phyloP scores from a whole-genome alignment of 163 green algal genomes.

The Scenedesmus sp. region DNA sequence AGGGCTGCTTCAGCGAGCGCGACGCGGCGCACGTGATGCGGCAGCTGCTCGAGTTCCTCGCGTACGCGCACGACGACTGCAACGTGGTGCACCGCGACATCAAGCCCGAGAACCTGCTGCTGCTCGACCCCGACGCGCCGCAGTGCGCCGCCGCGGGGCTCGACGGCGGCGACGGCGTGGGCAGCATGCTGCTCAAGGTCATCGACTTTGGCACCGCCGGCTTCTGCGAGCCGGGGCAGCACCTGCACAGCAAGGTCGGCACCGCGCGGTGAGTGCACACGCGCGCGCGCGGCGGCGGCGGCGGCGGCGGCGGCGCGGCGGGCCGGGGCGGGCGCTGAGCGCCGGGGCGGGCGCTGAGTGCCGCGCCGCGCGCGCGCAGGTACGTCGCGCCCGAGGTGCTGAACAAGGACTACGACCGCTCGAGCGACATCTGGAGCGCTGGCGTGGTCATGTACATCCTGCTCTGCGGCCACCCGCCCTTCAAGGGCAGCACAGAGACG shows the following conservation, averaged over 20 bases:
- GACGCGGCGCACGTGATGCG: slow-evolving; percentile 73
- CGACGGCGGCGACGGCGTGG: neutral
- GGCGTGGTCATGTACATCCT: slow-evolving; percentile 98
- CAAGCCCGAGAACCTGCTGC: slow-evolving; percentile 66
- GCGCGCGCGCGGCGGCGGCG: neutral
- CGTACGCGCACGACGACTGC: slow-evolving; percentile 64
- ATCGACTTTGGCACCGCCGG: slow-evolving; percentile 78
- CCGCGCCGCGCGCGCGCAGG: neutral
- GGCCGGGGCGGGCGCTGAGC: too few relatives aligned
- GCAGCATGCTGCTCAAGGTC: slow-evolving; percentile 28
- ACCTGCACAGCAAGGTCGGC: slow-evolving; percentile 71
- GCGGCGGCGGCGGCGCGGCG: neutral
- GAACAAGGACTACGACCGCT: slow-evolving; percentile 30
- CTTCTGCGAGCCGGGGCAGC: slow-evolving; percentile 66
- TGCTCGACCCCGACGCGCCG: slow-evolving; percentile 42
- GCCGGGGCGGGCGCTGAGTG: neutral
- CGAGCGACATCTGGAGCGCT: slow-evolving; percentile 44
- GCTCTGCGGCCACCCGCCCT: slow-evolving; percentile 93
- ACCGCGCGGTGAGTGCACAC: slow-evolving; percentile 21
- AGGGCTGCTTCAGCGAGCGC: slow-evolving; percentile 74
- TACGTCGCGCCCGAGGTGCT: slow-evolving; percentile 32
- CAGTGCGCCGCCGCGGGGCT: neutral
- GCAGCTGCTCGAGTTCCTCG: slow-evolving; percentile 71
- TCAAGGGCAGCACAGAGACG: slow-evolving; percentile 95
- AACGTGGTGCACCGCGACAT: slow-evolving; percentile 77